phyloP scores from a whole-genome alignment of 2,329 filamentous ascomycete species.

The Alternaria sp. region DNA sequence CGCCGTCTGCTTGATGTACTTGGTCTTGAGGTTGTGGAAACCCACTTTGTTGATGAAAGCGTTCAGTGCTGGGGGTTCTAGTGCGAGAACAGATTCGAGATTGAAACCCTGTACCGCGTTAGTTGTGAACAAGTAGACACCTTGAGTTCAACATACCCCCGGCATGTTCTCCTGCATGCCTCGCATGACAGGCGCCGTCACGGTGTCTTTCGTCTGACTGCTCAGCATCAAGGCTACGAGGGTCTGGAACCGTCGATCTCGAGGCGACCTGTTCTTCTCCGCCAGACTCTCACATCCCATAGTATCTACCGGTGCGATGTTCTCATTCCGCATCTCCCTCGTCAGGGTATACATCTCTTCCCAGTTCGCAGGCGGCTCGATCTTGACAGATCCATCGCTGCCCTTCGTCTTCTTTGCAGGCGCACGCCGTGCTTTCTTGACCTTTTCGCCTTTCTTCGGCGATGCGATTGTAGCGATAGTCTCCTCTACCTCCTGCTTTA shows the following conservation, averaged over 20 bases:
- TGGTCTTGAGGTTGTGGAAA: conserved; percentile 95
- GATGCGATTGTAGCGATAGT: conserved; percentile 33
- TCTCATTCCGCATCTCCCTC: conserved; percentile 77
- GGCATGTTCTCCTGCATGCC: conserved; percentile 77
- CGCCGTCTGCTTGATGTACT: conserved; percentile 79
- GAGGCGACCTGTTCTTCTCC: conserved; percentile 58
- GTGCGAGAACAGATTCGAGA: conserved; percentile 77
- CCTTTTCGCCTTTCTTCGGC: conserved; percentile 35
- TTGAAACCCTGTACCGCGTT: conserved; percentile 63
- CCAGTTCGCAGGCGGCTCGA: conserved; percentile 79
- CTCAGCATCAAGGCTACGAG: conserved; percentile 89
- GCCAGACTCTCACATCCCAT: conserved; percentile 92
- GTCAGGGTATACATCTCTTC: conserved; percentile 80
- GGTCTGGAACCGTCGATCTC: conserved; percentile 81
- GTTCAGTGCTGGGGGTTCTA: conserved; percentile 72
- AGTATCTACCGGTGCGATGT: conserved; percentile 86
- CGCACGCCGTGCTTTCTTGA: conserved; percentile 50
- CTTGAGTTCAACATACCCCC: conserved; percentile 44
- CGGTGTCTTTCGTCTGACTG: conserved; percentile 91
- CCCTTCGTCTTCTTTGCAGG: conserved; percentile 48
- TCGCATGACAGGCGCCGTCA: conserved; percentile 83
- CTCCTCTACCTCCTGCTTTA: conserved; percentile 45
- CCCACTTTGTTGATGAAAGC: conserved; percentile 82
- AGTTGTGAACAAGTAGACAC: neutral
- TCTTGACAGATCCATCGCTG: conserved; percentile 51